phyloP scores from a whole-genome alignment of 2,329 filamentous ascomycete genomes.

The Colletotrichum liriopes region DNA sequence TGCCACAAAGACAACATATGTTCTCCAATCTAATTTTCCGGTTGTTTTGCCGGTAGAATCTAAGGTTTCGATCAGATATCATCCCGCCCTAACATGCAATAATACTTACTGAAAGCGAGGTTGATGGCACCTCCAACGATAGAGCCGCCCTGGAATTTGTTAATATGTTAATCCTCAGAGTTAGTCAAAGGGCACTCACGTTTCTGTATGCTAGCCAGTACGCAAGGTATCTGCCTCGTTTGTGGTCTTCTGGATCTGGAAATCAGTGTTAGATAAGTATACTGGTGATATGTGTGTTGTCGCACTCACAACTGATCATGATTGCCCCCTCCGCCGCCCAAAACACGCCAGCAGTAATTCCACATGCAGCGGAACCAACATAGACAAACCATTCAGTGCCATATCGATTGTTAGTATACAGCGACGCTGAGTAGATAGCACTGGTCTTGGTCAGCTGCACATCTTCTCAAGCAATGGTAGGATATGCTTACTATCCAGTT shows the following conservation, averaged over 20 bases:
- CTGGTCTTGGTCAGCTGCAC: background rate
- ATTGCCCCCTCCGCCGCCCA: conserved; percentile 49
- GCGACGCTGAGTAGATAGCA: conserved; percentile 52
- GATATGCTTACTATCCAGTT: conserved; percentile 22
- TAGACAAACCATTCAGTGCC: conserved; percentile 47
- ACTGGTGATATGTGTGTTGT: background rate
- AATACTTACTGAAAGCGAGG: conserved; percentile 31
- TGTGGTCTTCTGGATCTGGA: conserved; percentile 24
- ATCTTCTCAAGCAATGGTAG: too few relatives aligned
- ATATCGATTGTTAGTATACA: conserved; percentile 55
- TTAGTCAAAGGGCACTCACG: background rate
- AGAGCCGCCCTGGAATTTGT: conserved; percentile 7
- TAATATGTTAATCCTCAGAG: background rate
- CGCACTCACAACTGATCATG: conserved; percentile 44
- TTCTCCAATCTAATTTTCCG: conserved; percentile 23
- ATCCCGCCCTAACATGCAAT: too few relatives aligned
- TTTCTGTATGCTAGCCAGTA: conserved; percentile 28
- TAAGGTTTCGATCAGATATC: background rate
- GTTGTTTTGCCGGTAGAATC: conserved; percentile 28
- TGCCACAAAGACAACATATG: conserved; percentile 18
- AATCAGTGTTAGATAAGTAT: background rate
- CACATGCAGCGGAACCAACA: conserved; percentile 47
- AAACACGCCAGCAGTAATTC: conserved; percentile 46
- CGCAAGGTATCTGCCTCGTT: conserved; percentile 21
- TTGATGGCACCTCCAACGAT: conserved; percentile 29